A percentile compares a stretch with the other conserved stretches of the same genome.
phyloP scores from a whole-genome alignment of 2,329 filamentous ascomycete genomes.

The Hypoxylon sp. region DNA sequence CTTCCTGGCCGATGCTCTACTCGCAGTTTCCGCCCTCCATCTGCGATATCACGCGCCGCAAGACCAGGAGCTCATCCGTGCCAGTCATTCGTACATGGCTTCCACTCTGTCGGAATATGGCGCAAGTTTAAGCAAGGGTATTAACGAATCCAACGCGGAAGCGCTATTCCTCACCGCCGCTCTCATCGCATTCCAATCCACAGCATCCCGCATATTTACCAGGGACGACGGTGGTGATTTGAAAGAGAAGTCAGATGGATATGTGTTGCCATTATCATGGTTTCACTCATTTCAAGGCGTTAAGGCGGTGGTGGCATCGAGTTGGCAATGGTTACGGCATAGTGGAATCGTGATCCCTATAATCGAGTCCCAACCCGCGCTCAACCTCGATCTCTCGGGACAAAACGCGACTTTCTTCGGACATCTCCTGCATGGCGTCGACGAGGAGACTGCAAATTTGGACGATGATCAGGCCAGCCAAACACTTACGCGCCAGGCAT shows the following conservation, averaged over 20 bases:
- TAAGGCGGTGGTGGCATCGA: slow-evolving; percentile 69
- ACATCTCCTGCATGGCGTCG: slow-evolving; percentile 64
- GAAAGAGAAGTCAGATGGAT: slow-evolving; percentile 53
- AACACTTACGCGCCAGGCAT: slow-evolving; percentile 60
- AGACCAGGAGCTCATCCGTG: slow-evolving; percentile 67
- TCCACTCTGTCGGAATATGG: slow-evolving; percentile 70
- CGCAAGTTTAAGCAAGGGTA: slow-evolving; percentile 62
- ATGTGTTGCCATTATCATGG: slow-evolving; percentile 69
- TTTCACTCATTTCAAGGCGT: slow-evolving; percentile 74
- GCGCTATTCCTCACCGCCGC: slow-evolving; percentile 69
- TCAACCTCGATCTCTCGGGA: slow-evolving; percentile 67
- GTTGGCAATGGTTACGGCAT: slow-evolving; percentile 69
- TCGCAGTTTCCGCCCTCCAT: slow-evolving; percentile 71
- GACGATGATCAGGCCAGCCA: slow-evolving; percentile 33
- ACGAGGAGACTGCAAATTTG: slow-evolving; percentile 60
- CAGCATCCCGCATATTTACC: slow-evolving; percentile 68
- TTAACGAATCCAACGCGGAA: slow-evolving; percentile 67
- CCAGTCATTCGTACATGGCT: slow-evolving; percentile 71
- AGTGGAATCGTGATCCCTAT: slow-evolving; percentile 67
- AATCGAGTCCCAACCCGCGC: slow-evolving; percentile 69
- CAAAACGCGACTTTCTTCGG: slow-evolving; percentile 66
- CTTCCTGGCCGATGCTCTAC: slow-evolving; percentile 69
- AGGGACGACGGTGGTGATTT: slow-evolving; percentile 59
- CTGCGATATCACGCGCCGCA: slow-evolving; percentile 64
- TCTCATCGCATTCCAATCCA: slow-evolving; percentile 72